Percentiles rank a stretch among this genome's conserved stretches.
Conservation (phyloP, 2,329 filamentous ascomycete genomes). For the Lithohypha guttulata region DNA sequence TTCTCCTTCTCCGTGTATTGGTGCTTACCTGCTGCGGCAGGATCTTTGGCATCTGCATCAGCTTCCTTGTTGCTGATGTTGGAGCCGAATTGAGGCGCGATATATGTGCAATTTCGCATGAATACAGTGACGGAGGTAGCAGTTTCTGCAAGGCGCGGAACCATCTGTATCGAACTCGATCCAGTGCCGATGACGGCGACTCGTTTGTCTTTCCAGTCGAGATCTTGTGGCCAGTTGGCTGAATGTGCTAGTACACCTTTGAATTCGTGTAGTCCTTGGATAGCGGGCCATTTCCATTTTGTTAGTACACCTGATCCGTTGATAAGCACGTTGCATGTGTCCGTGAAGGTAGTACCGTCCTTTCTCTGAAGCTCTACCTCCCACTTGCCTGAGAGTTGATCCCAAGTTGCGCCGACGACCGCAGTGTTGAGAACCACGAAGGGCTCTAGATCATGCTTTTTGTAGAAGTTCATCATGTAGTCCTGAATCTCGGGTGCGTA, state of each 20-base stretch:
- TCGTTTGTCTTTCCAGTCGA: slow-evolving; percentile 21
- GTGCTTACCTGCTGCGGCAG: slow-evolving; percentile 17
- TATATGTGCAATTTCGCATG: slow-evolving; percentile 25
- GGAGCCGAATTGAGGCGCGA: slow-evolving; percentile 19
- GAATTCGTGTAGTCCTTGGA: slow-evolving; percentile 27
- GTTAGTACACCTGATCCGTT: slow-evolving; percentile 21
- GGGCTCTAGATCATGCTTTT: slow-evolving; percentile 30
- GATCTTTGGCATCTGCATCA: slow-evolving; percentile 15
- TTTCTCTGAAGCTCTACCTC: slow-evolving; percentile 10
- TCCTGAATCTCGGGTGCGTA: slow-evolving; percentile 12
- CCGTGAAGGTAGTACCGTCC: slow-evolving; percentile 15
- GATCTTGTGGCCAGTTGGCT: slow-evolving; percentile 24
- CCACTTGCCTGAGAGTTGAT: slow-evolving; percentile 12
- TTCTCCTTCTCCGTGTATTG: slow-evolving; percentile 14
- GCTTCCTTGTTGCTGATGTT: slow-evolving; percentile 12
- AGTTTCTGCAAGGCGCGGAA: slow-evolving; percentile 29
- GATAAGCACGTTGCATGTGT: slow-evolving; percentile 15
- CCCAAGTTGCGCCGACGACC: slow-evolving; percentile 12
- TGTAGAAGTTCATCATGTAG: slow-evolving; percentile 12
- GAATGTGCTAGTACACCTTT: slow-evolving; percentile 26
- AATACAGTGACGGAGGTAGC: slow-evolving; percentile 24
- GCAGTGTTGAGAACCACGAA: slow-evolving; percentile 12
- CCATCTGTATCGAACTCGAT: slow-evolving; percentile 22
- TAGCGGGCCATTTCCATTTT: slow-evolving; percentile 28
- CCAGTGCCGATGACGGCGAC: slow-evolving; percentile 23